phyloP scores from a whole-genome alignment of 73 alveolate species.

The Paramecium sonneborni region DNA sequence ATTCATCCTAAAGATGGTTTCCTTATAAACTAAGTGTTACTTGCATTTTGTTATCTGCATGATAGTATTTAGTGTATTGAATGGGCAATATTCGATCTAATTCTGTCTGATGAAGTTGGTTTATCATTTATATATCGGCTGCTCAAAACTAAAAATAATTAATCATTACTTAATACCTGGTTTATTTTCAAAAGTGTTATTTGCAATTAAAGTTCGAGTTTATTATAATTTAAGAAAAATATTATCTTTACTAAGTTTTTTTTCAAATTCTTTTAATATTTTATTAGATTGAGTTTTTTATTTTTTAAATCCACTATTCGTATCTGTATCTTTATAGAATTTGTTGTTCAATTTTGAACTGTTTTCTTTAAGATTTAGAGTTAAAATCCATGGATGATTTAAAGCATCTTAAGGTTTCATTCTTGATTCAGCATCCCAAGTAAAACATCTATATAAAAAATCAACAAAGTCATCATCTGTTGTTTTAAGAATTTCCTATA shows the following conservation, averaged over 20 bases:
- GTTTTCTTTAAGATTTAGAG: constrained; percentile 63
- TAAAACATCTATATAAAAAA: constrained; percentile 75
- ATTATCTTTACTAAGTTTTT: background rate
- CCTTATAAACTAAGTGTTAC: background rate
- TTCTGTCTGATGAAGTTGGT: background rate
- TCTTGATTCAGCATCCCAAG: constrained; percentile 86
- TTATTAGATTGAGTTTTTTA: background rate
- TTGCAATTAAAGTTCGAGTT: background rate
- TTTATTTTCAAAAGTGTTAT: background rate
- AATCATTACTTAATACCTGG: background rate
- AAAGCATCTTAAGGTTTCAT: constrained; percentile 85
- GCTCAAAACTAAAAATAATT: background rate
- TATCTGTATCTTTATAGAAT: background rate
- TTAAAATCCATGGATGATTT: constrained; percentile 84
- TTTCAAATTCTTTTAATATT: background rate
- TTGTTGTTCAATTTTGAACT: background rate
- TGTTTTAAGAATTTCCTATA: constrained; percentile 44
- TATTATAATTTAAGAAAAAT: background rate
- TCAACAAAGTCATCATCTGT: constrained; percentile 59
- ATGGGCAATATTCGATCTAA: constrained; percentile 18
- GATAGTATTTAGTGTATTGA: background rate
- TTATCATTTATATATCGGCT: constrained; percentile 10
- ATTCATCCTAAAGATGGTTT: background rate
- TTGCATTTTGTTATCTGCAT: background rate
- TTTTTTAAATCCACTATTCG: background rate